phyloP scores from a whole-genome alignment of 164 flowering plant genomes.

The Aristolochia californica region DNA sequence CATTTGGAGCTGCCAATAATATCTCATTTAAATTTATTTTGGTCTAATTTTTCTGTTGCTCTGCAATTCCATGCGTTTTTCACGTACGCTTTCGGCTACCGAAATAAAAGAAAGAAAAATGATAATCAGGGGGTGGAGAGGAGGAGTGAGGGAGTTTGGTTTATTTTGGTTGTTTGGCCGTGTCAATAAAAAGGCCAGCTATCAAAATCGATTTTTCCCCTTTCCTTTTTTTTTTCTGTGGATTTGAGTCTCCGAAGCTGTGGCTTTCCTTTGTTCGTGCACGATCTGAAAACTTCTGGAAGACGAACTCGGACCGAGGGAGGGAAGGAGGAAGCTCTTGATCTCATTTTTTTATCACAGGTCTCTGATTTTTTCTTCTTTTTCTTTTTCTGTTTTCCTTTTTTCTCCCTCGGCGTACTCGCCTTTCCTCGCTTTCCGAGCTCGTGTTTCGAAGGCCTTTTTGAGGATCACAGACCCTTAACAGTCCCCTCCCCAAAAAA shows the following conservation, averaged over 20 bases:
- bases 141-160: no score
- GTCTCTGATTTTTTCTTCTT: not conserved
- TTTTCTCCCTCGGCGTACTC: not conserved
- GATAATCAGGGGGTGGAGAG: no score
- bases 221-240: conserved; percentile 6
- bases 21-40: no score
- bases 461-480: conserved; percentile 5
- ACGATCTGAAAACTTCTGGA: not conserved
- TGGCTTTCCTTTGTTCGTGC: conserved; percentile 12
- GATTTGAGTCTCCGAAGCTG: conserved; percentile 6
- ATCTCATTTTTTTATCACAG: not conserved
- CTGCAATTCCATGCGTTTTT: no score
- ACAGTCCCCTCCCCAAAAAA: not conserved
- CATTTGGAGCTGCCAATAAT: no score
- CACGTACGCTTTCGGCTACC: no score
- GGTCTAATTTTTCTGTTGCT: no score
- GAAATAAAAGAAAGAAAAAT: no score
- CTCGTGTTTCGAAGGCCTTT: not conserved
- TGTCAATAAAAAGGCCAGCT: conserved; percentile 1
- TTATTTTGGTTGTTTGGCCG: not conserved
- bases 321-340: not conserved
- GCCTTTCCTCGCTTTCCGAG: not conserved
- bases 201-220: not conserved
- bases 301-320: not conserved
- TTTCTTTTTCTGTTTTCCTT: not conserved